Conservation (phyloP, 2,329 filamentous ascomycete genomes). For the Botrytis elliptica region DNA sequence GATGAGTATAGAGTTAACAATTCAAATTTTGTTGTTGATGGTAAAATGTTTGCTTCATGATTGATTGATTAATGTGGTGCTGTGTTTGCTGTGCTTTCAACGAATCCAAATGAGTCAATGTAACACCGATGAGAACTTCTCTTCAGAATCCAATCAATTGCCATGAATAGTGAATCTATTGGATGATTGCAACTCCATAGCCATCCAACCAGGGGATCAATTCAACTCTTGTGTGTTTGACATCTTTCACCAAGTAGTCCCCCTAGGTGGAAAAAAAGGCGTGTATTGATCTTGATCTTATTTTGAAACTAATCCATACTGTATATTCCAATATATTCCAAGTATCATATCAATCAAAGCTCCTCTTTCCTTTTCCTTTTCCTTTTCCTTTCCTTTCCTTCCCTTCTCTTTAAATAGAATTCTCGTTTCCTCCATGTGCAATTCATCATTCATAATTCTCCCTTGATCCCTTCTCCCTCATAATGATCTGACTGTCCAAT, state of each 20-base stretch:
- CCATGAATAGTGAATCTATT: neutral
- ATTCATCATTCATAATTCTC: neutral
- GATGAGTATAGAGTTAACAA: conserved; percentile 5
- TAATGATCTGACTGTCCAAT: neutral
- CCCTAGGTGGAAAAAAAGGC: neutral
- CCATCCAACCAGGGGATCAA: neutral
- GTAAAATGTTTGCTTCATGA: neutral
- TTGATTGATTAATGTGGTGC: neutral
- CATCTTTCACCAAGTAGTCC: neutral
- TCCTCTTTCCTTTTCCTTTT: neutral
- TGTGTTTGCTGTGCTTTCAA: neutral
- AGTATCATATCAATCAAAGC: neutral
- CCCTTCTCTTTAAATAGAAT: neutral
- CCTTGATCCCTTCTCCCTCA: conserved; percentile 11
- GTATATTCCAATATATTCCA: neutral
- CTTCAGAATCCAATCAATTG: neutral
- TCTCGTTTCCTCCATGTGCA: neutral
- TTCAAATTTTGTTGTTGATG: neutral
- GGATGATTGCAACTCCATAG: neutral
- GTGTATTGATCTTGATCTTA: neutral
- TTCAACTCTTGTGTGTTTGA: neutral
- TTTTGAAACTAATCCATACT: neutral
- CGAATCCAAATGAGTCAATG: neutral
- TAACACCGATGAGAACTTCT: neutral
- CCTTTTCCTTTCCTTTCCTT: too few species aligned